phyloP scores from a whole-genome alignment of 2,329 filamentous ascomycete genomes.

The Aspergillus sp. region DNA sequence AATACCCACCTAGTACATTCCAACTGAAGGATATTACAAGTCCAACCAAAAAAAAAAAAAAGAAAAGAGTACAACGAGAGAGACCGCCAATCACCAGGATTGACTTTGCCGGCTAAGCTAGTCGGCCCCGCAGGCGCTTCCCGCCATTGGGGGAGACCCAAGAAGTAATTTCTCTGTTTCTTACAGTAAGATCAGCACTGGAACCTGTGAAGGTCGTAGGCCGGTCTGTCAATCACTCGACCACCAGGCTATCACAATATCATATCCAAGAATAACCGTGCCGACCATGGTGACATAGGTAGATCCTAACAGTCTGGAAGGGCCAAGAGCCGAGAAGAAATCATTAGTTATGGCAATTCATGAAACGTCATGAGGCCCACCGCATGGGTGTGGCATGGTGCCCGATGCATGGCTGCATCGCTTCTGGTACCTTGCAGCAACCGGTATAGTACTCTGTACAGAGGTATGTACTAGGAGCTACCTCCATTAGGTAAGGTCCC shows the following conservation, averaged over 20 bases:
- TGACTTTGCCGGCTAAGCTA: conserved; percentile 21
- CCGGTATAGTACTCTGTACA: too few relatives aligned
- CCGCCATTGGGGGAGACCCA: conserved; percentile 18
- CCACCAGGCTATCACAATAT: too few relatives aligned
- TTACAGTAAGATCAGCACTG: conserved; percentile 14
- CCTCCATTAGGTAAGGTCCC: too few relatives aligned
- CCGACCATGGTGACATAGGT: too few relatives aligned
- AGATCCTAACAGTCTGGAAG: too few relatives aligned
- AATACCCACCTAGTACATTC: too few relatives aligned
- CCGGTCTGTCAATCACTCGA: conserved; percentile 5
- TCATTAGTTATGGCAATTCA: too few relatives aligned
- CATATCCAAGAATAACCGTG: too few relatives aligned
- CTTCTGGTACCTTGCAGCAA: conserved; percentile 2
- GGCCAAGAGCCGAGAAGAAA: too few relatives aligned
- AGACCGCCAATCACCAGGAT: conserved; percentile 14
- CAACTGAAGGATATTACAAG: too few relatives aligned
- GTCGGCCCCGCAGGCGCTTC: conserved; percentile 21
- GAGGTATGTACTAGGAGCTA: not conserved
- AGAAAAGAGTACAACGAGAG: not conserved
- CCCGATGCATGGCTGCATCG: conserved; percentile 1
- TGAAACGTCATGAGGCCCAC: not conserved
- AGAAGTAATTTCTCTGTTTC: not conserved
- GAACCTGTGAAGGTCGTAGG: not conserved
- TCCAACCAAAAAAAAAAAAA: too few relatives aligned
- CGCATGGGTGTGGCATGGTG: conserved; percentile 14